phyloP scores from a whole-genome alignment of 495 filamentous ascomycete genomes.

The Extremus antarcticus region DNA sequence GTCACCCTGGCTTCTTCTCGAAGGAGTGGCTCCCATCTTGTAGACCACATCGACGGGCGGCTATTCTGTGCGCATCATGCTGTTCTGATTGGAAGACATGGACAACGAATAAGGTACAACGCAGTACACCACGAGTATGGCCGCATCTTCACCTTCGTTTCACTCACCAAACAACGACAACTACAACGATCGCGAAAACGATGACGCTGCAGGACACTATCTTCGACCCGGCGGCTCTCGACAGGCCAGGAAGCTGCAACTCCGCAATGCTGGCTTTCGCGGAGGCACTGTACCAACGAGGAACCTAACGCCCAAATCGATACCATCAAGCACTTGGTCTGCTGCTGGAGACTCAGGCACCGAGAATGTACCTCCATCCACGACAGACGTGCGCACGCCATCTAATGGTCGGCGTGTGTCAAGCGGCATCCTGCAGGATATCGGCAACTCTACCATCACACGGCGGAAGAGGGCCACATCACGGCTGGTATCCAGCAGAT shows the following conservation, averaged over 20 bases:
- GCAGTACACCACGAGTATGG: background rate
- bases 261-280: constrained; percentile 20
- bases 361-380: constrained; percentile 14
- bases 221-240: constrained; percentile 7
- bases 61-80: background rate
- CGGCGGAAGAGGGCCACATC: constrained; percentile 2
- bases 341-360: constrained; percentile 2
- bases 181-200: background rate
- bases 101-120: background rate
- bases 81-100: background rate
- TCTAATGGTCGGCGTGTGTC: constrained; percentile 2
- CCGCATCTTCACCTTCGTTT: background rate
- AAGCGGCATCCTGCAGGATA: constrained; percentile 14
- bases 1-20: no score
- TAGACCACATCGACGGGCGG: background rate
- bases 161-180: background rate
- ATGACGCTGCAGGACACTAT: background rate
- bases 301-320: constrained; percentile 17
- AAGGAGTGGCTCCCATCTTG: no score
- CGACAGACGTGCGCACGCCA: background rate
- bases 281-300: constrained; percentile 10
- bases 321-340: constrained; percentile 9
- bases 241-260: constrained; percentile 14
- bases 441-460: constrained; percentile 7
- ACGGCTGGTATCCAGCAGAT: background rate